Conservation (phyloP, 192 early-diverging fungal species). For the Nowakowskiella sp. region DNA sequence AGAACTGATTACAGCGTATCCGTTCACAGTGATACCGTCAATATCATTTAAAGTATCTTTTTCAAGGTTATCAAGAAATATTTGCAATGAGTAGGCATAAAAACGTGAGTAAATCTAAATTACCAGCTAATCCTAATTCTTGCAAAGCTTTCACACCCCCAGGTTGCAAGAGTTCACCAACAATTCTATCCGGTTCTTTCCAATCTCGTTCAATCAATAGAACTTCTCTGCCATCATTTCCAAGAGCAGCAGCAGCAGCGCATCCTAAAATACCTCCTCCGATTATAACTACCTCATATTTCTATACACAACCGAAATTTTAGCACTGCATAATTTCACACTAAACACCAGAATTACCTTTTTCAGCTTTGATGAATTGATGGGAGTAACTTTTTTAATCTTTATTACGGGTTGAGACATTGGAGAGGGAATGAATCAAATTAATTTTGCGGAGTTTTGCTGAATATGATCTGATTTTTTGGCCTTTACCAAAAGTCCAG, state of each 20-base stretch:
- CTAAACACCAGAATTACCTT: too few species aligned
- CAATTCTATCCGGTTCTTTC: conserved; percentile 92
- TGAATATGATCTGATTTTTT: too few species aligned
- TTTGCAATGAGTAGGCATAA: background rate
- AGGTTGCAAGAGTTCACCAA: conserved; percentile 95
- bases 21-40: conserved; percentile 71
- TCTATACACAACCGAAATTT: too few species aligned
- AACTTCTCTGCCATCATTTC: conserved; percentile 61
- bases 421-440: too few species aligned
- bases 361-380: too few species aligned
- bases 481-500: too few species aligned
- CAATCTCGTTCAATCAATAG: conserved; percentile 77
- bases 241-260: conserved; percentile 74
- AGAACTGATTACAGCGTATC: conserved; percentile 74
- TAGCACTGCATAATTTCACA: too few species aligned
- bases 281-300: conserved; percentile 81
- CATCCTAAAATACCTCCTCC: conserved; percentile 93
- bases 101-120: conserved; percentile 2
- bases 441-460: too few species aligned
- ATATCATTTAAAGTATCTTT: too few species aligned
- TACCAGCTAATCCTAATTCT: conserved; percentile 64
- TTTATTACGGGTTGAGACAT: too few species aligned
- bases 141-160: conserved; percentile 79
- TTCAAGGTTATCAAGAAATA: conserved; percentile 56
- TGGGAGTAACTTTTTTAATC: too few species aligned